Evolutionary conservation across 2,329 filamentous ascomycete species (phyloP).

Genomic region (Colletotrichum camelliae): DNA sequence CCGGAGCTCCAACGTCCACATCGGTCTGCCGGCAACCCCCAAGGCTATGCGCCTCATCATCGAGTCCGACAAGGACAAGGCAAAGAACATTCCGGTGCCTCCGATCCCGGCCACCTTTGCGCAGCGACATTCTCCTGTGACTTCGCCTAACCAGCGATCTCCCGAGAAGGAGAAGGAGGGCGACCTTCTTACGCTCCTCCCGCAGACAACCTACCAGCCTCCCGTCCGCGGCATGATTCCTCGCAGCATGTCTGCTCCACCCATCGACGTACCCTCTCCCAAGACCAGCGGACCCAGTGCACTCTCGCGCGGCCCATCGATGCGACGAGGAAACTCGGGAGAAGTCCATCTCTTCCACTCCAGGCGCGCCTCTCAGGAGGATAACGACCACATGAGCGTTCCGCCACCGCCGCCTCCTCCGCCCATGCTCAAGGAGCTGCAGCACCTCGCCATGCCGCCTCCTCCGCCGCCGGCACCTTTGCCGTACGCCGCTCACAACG

Average conservation of each 20-base stretch:
- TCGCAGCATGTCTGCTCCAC: slow-evolving; percentile 65
- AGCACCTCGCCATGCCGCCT: slow-evolving; percentile 65
- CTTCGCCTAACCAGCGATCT: slow-evolving; percentile 39
- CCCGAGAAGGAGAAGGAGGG: slow-evolving; percentile 36
- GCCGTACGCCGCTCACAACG: slow-evolving; percentile 45
- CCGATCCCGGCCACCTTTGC: slow-evolving; percentile 54
- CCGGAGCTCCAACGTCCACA: slow-evolving; percentile 49
- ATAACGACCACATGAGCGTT: slow-evolving; percentile 46
- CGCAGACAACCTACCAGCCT: slow-evolving; percentile 46
- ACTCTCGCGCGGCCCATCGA: slow-evolving; percentile 31
- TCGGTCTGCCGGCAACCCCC: slow-evolving; percentile 89
- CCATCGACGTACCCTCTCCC: slow-evolving; percentile 41
- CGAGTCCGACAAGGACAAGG: slow-evolving; percentile 56
- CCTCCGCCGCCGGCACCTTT: slow-evolving; percentile 67
- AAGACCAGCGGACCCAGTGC: slow-evolving; percentile 29
- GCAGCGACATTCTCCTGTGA: slow-evolving; percentile 45
- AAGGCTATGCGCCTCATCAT: slow-evolving; percentile 88
- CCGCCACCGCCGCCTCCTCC: slow-evolving; percentile 57
- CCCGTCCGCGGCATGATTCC: slow-evolving; percentile 55
- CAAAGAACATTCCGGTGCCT: slow-evolving; percentile 40
- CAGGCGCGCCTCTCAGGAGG: slow-evolving; percentile 6
- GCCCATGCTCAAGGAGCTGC: slow-evolving; percentile 65
- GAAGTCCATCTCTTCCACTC: slow-evolving; percentile 43
- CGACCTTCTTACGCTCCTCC: slow-evolving; percentile 53
- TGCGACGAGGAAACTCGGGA: slow-evolving; percentile 40